These are phyloP conservation scores for Parastagonospora nodorum DNA, from an alignment of 2,329 filamentous ascomycete genomes.

Conservation along the genomic window DNA sequence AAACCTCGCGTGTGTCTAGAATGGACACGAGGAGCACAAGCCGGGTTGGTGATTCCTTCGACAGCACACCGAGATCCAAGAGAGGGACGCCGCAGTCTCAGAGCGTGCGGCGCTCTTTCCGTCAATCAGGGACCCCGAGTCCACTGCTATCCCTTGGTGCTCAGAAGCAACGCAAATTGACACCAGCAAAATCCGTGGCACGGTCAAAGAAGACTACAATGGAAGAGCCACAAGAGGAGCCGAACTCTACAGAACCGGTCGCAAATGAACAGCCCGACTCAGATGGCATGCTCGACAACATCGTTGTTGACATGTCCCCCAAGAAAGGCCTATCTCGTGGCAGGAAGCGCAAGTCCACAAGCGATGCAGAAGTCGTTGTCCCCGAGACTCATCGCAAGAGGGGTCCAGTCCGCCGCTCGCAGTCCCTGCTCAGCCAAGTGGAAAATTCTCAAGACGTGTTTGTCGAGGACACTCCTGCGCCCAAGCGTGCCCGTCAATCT, in stretches of 20 bases:
- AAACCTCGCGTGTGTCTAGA: slow-evolving; percentile 4
- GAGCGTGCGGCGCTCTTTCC: slow-evolving; percentile 32
- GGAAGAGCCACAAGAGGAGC: slow-evolving; percentile 4
- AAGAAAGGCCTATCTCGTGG: slow-evolving; percentile 1
- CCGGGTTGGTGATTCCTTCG: slow-evolving; percentile 46
- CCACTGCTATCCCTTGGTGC: slow-evolving; percentile 17
- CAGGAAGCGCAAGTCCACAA: slow-evolving; percentile 28
- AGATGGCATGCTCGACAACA: slow-evolving; percentile 47
- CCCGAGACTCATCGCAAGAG: slow-evolving; percentile 30
- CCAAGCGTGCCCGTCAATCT: slow-evolving; percentile 32
- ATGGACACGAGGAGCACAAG: slow-evolving; percentile 31
- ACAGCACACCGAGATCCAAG: slow-evolving; percentile 15
- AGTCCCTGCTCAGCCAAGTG: slow-evolving; percentile 36
- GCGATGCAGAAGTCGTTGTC: slow-evolving; percentile 5
- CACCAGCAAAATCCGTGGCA: slow-evolving; percentile 9
- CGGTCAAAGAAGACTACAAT: slow-evolving; percentile 25
- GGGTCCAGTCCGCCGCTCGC: slow-evolving; percentile 28
- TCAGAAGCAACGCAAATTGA: slow-evolving; percentile 31
- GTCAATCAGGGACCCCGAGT: slow-evolving; percentile 27
- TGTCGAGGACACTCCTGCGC: slow-evolving; percentile 34
- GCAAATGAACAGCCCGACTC: slow-evolving; percentile 20
- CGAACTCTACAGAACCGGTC: background rate
- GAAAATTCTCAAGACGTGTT: slow-evolving; percentile 28
- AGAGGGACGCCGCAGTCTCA: slow-evolving; percentile 22
- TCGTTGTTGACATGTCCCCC: slow-evolving; percentile 40